Conservation (phyloP, 345 rosid genomes). For the Syzygium grande region DNA sequence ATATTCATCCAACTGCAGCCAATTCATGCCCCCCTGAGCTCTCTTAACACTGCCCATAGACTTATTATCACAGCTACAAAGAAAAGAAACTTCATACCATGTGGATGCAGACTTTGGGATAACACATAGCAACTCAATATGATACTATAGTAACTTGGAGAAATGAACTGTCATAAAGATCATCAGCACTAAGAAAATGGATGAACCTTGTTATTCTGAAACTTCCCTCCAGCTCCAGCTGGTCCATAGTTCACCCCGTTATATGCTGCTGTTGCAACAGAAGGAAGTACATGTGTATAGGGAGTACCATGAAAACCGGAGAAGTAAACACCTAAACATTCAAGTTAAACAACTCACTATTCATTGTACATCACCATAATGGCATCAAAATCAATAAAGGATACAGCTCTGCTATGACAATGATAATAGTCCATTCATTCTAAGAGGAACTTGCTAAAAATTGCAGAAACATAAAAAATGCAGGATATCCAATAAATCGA, state of each 20-base stretch:
- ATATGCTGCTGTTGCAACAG: constrained; percentile 72
- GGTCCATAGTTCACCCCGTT: constrained; percentile 61
- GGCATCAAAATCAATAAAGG: constrained; percentile 1
- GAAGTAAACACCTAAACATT: constrained; percentile 54
- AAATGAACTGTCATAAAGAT: not conserved
- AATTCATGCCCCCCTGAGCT: not conserved
- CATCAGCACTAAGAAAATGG: constrained; percentile 1
- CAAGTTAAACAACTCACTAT: constrained; percentile 43
- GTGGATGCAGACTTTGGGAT: not conserved
- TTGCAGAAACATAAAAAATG: not conserved
- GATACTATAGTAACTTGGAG: not conserved
- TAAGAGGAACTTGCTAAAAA: not conserved
- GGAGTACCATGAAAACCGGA: constrained; percentile 71
- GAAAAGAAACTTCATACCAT: not conserved
- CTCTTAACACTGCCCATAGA: not conserved
- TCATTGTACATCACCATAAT: constrained; percentile 6
- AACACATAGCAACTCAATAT: not conserved
- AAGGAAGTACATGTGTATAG: constrained; percentile 54
- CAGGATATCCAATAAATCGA: not conserved
- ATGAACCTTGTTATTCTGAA: constrained; percentile 77
- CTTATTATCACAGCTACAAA: not conserved
- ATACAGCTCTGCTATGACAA: not conserved
- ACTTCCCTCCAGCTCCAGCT: constrained; percentile 67
- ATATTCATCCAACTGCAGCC: not conserved
- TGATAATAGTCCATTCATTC: not conserved